Conservation (phyloP, 345 rosid species). For the Populus pruinosa region DNA sequence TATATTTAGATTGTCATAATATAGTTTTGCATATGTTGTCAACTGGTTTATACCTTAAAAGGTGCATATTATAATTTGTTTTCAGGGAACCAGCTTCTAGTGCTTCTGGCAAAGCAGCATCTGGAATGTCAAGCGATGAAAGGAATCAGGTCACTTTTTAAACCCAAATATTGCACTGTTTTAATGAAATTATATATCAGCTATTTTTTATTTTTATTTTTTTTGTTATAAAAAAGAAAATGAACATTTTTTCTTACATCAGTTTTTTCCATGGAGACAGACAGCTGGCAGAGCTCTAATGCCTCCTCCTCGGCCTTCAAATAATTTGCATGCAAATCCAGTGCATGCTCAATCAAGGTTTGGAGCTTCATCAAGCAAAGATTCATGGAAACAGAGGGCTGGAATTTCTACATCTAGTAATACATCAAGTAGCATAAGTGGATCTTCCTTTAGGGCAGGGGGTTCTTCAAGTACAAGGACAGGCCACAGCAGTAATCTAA, state of each 20-base stretch:
- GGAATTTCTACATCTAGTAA: constrained; percentile 46
- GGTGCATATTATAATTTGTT: constrained; percentile 10
- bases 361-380: constrained; percentile 61
- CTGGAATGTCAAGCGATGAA: constrained; percentile 97
- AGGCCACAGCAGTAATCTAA: constrained; percentile 79
- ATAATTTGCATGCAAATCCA: constrained; percentile 31
- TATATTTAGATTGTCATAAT: neutral
- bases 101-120: constrained; percentile 82
- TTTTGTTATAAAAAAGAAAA: neutral
- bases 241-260: constrained; percentile 10
- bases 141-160: constrained; percentile 68
- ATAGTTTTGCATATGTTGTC: neutral
- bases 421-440: constrained; percentile 58
- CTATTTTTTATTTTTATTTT: neutral
- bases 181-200: neutral
- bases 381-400: constrained; percentile 40
- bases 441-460: constrained; percentile 43
- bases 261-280: constrained; percentile 45
- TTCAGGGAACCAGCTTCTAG: constrained; percentile 95
- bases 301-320: constrained; percentile 90
- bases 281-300: constrained; percentile 77
- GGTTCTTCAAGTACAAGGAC: constrained; percentile 53
- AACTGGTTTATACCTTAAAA: constrained; percentile 1
- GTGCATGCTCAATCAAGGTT: constrained; percentile 49
- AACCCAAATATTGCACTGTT: neutral